Base-by-base conservation (phyloP, 176 grass and related monocot species). In the Ensete ventricosum region DNA sequence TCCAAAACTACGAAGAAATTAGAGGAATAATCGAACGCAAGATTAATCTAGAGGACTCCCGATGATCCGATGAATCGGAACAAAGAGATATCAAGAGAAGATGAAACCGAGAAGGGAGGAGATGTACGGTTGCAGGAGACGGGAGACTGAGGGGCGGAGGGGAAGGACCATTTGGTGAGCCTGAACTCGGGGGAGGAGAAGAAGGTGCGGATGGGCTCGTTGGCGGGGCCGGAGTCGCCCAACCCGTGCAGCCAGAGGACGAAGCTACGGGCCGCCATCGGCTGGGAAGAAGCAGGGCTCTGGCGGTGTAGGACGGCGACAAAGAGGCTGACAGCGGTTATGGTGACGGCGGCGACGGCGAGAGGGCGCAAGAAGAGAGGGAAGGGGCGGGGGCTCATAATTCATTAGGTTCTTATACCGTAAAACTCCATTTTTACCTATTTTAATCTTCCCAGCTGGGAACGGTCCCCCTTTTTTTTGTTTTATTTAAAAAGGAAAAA, bases 221-320 rank as follows among this genome's bases (percentile, higher is more conserved):
- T 99, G 58, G 88, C 86, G 9, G 86, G 88, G 64, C 90, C 95
- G 48, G 95, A 94, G 80, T 98, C 95, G 65, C 90, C 90, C 10
- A 99, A 80, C 10, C 95, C 95, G 80, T 99, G 95, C 10, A 99
- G 88, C 95, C 88, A 94, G 26, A 94, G 76, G 14, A 99, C 76
- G 76, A 94, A 99, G 82, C 88, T 93, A 59, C 82, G 83, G 73
- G 77, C 83, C 50, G 85, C 50, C 69, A 72, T 72, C 16, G 55
- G 54, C 20, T 14, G 4, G 73, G 24, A 53, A 53, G 11, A 23
- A 2, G 59, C 69, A 23, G 70, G 50, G 59, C 73, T 82, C 8
- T 9, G 63, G 48, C 75, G 84, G 64, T 52, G 81, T 58, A 82
- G 76, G 26, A 86, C 78, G 0, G 73, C 62, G 11, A 75, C 79